Evolutionary conservation across 495 filamentous ascomycete genomes (phyloP).

Genomic region (Aspergillus sparsus): DNA sequence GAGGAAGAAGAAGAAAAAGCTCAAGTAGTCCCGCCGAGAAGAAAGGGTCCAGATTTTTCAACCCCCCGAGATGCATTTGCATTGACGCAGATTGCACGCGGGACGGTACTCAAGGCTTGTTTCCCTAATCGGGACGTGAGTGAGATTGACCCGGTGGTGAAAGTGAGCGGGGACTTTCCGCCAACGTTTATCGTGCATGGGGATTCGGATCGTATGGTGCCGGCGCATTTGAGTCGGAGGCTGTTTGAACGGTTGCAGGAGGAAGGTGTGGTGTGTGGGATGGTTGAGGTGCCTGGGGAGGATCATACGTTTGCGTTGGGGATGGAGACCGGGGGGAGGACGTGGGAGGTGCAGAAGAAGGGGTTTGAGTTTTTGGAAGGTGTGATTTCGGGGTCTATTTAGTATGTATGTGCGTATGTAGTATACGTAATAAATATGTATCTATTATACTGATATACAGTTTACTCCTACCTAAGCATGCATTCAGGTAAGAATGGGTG

Average conservation of each 20-base stretch:
- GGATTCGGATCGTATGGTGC: constrained; percentile 31
- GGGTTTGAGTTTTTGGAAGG: constrained; percentile 42
- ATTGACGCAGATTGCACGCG: constrained; percentile 37
- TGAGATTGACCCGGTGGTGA: constrained; percentile 32
- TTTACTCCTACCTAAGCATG: not conserved
- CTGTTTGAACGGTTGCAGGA: constrained; percentile 25
- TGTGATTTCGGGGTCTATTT: constrained; percentile 21
- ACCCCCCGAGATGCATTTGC: constrained; percentile 39
- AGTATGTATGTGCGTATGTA: not conserved
- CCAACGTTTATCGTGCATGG: constrained; percentile 40
- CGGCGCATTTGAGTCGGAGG: constrained; percentile 31
- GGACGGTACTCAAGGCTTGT: constrained; percentile 30
- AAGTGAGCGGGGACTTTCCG: constrained; percentile 26
- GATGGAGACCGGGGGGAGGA: constrained; percentile 39
- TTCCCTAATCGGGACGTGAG: constrained; percentile 23
- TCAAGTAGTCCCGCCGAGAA: constrained; percentile 10
- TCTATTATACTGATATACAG: not conserved
- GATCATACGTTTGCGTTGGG: constrained; percentile 40
- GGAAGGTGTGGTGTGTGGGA: constrained; percentile 30
- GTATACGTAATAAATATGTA: not conserved
- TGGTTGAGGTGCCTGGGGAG: constrained; percentile 38
- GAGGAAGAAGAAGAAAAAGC: too few species aligned
- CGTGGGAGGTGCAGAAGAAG: constrained; percentile 37
- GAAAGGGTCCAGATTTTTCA: constrained; percentile 33
- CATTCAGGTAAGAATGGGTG: not conserved